phyloP scores from a whole-genome alignment of 345 rosid genomes.

The Excoecaria cochinchinensis region DNA sequence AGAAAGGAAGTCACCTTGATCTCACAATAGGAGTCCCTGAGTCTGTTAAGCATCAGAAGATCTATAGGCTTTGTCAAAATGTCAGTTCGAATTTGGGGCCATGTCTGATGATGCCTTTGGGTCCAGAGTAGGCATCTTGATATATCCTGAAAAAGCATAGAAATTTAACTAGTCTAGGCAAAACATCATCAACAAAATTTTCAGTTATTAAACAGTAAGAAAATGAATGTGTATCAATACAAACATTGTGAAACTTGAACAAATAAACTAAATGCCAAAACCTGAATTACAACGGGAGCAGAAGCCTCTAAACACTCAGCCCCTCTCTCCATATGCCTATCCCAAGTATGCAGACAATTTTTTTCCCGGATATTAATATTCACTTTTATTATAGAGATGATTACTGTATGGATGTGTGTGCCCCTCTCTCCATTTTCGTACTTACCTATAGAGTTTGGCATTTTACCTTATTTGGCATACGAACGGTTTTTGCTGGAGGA shows the following conservation, averaged over 20 bases:
- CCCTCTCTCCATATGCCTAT: background rate
- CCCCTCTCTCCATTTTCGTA: no score
- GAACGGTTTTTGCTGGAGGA: constrained; percentile 1
- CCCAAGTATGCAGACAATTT: background rate
- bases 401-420: background rate
- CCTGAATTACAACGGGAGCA: background rate
- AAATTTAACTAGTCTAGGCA: background rate
- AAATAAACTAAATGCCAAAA: background rate
- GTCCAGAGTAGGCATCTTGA: constrained; percentile 96
- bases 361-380: background rate
- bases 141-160: constrained; percentile 59
- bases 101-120: constrained; percentile 89
- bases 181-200: background rate
- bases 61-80: constrained; percentile 77
- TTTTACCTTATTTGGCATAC: no score
- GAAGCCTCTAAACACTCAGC: background rate
- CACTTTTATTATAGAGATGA: background rate
- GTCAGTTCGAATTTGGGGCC: constrained; percentile 87
- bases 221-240: background rate
- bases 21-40: constrained; percentile 79
- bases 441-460: no score
- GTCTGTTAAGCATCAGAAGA: constrained; percentile 71
- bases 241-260: background rate
- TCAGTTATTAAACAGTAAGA: background rate
- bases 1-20: constrained; percentile 52